Evolutionary conservation across 345 rosid species (phyloP), one percentile per base, ranked within the genome.

Genomic region (Pelargonium nanum): DNA sequence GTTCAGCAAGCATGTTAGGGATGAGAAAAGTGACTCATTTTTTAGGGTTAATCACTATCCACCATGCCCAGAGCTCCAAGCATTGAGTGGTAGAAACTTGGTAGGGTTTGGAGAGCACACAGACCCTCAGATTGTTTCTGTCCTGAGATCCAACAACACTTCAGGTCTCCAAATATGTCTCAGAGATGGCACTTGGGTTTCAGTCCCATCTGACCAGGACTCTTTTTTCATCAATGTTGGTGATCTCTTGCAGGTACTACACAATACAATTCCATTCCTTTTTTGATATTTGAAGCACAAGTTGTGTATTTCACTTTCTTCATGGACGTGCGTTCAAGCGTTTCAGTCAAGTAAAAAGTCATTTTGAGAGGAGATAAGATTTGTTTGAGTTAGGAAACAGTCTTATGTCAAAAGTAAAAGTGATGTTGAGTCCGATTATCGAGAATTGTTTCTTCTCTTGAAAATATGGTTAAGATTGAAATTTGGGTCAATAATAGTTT

Each of bases 71-170:
- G 77, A 72, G 58, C 24, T 61, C 17, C 77, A 74, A 65, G 65
- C 73, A 23, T 8, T 53, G 74, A 68, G 67, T 13, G 78, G 80
- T 52, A 68, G 65, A 60, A 77, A 73, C 62, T 54, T 73, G 74
- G 55, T 79, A 45, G 87, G 87, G 22, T 82, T 82, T 69, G 87
- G 87, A 55, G 87, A 82, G 58, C 87, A 82, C n/a, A n/a, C n/a
- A n/a, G n/a, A n/a, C n/a, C n/a, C n/a, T n/a, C n/a, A n/a, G n/a
- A n/a, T n/a, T n/a, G 75, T 82, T 9, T 82, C 87, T n/a, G 77
- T 79, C 50, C 67, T 82, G 24, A 73, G 80, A 71, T 82, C 87
- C 19, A 82, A 82, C 77, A 77, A 77, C 75, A 75, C 87, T 6
- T 66, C 80, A 32, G 87, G 87, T 25, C 77, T 82, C 13, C 80